Evolutionary conservation across 257 asterid species (phyloP).

Genomic region (Jaltomata sinuosa): DNA sequence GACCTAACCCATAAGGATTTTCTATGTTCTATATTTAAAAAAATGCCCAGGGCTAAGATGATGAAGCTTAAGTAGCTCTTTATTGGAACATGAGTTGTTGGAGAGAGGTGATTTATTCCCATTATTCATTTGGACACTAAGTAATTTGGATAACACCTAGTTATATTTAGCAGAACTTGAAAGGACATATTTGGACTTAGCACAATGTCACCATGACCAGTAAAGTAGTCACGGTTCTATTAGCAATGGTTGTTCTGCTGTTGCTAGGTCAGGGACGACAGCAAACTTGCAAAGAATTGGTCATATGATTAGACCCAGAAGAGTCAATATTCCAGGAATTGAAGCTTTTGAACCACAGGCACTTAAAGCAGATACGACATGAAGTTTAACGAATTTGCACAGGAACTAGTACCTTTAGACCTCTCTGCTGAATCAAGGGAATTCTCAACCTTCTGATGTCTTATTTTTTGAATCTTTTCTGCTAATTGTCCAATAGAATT

Average conservation of each 20-base stretch:
- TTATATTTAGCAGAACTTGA: not conserved
- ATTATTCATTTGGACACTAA: not conserved
- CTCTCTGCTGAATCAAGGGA: not conserved
- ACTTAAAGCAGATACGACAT: not conserved
- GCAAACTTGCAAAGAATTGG: not conserved
- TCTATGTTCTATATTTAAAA: not conserved
- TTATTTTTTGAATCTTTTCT: not conserved
- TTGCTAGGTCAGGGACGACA: not conserved
- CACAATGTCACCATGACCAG: not conserved
- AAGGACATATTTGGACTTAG: not conserved
- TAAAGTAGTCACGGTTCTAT: not conserved
- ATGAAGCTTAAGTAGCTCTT: not conserved
- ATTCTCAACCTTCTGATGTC: not conserved
- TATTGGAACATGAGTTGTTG: not conserved
- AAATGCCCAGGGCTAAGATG: not conserved
- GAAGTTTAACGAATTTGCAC: not conserved
- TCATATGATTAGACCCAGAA: not conserved
- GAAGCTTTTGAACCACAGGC: not conserved
- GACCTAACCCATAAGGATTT: not conserved
- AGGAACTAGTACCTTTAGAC: not conserved
- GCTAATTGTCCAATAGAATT: not conserved
- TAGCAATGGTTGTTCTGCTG: not conserved
- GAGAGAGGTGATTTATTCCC: not conserved
- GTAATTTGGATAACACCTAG: not conserved
- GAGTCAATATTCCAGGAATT: not conserved